Percentiles rank a stretch among this genome's conserved stretches.
phyloP scores from a whole-genome alignment of 257 asterid species.

The Primulina eburnea region DNA sequence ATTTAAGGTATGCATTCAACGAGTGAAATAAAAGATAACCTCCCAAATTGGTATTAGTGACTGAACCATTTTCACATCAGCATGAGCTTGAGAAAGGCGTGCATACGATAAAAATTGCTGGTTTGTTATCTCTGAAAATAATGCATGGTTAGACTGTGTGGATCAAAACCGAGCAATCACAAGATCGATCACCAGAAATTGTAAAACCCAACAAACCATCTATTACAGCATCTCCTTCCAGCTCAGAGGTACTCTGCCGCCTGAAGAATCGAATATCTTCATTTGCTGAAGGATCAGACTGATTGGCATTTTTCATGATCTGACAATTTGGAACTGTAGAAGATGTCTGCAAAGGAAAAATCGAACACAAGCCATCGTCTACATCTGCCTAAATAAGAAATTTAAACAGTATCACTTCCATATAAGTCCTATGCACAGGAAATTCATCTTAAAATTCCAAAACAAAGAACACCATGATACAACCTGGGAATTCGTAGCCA shows the following conservation, averaged over 20 bases:
- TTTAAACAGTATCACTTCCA: constrained; percentile 13
- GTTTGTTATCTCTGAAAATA: constrained; percentile 70
- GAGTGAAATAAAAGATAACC: constrained; percentile 47
- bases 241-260: constrained; percentile 81
- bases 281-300: constrained; percentile 41
- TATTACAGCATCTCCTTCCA: constrained; percentile 85
- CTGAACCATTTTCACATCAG: constrained; percentile 82
- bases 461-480: constrained; percentile 22
- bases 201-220: constrained; percentile 54
- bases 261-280: constrained; percentile 41
- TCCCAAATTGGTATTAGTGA: constrained; percentile 95
- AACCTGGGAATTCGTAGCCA: constrained; percentile 46
- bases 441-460: constrained; percentile 18
- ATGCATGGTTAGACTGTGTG: constrained; percentile 4
- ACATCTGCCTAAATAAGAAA: constrained; percentile 62
- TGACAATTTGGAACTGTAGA: constrained; percentile 82
- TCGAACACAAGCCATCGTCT: constrained; percentile 33
- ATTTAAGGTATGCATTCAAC: constrained; percentile 21
- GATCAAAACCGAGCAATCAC: constrained; percentile 21
- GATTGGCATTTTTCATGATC: constrained; percentile 58
- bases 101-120: constrained; percentile 57
- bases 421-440: constrained; percentile 23
- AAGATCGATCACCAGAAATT: constrained; percentile 20
- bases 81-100: constrained; percentile 65
- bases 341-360: constrained; percentile 62